Evolutionary conservation across 1,284 basidiomycete genomes (phyloP).

Genomic region (Porogramme epimiltina): DNA sequence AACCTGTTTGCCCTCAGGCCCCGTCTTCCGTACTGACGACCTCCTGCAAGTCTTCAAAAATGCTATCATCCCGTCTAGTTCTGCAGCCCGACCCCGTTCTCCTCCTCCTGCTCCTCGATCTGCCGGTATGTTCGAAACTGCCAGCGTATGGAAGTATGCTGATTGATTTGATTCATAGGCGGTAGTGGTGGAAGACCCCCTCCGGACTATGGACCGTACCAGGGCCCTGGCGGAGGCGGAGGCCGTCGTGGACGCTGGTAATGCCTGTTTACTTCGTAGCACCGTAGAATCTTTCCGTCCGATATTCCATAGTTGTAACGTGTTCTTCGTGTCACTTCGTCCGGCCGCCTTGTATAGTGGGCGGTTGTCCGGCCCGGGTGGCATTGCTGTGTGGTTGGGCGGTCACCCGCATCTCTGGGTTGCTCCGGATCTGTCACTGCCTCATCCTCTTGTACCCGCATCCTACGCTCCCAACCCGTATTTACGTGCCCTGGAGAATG

Average conservation of each 20-base stretch:
- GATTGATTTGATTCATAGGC: neutral
- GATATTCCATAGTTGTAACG: neutral
- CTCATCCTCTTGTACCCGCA: too few relatives aligned
- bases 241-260: conserved; percentile 34
- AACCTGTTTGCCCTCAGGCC: conserved; percentile 51
- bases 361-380: too few relatives aligned
- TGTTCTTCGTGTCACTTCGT: neutral
- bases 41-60: conserved; percentile 79
- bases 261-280: neutral
- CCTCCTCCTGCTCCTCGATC: conserved; percentile 50
- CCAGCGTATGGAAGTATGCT: neutral
- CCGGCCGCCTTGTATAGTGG: too few relatives aligned
- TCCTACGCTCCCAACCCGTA: too few relatives aligned
- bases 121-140: conserved; percentile 39
- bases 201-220: conserved; percentile 48
- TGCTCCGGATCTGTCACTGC: too few relatives aligned
- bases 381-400: too few relatives aligned
- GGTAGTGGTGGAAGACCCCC: conserved; percentile 40
- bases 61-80: conserved; percentile 71
- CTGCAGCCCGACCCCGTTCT: conserved; percentile 41
- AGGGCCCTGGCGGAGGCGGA: conserved; percentile 37
- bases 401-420: too few relatives aligned
- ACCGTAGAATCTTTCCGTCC: neutral
- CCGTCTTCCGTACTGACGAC: conserved; percentile 86
- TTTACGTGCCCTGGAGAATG: conserved; percentile 29